Evolutionary conservation across 441 rosid species (phyloP).

Genomic region (Capsella rubella): DNA sequence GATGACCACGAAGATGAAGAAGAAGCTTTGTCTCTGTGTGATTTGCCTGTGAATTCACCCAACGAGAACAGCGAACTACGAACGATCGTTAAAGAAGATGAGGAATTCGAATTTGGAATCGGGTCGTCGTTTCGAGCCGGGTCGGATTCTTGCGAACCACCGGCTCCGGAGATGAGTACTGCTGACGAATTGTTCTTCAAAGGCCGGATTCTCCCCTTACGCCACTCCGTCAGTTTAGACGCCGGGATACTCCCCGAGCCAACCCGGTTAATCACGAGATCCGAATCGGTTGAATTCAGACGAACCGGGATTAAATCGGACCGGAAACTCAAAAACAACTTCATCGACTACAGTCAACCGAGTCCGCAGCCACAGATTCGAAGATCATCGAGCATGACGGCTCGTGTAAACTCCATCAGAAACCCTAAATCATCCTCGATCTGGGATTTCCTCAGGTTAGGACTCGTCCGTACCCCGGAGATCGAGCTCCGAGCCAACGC

Average conservation of each 20-base stretch:
- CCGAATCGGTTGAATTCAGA: constrained; percentile 63
- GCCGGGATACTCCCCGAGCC: constrained; percentile 30
- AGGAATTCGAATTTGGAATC: constrained; percentile 68
- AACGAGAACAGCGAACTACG: constrained; percentile 19
- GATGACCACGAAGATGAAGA: constrained; percentile 64
- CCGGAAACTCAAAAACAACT: constrained; percentile 51
- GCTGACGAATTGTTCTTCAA: constrained; percentile 89
- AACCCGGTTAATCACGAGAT: constrained; percentile 53
- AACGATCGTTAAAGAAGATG: constrained; percentile 26
- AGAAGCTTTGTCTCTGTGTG: constrained; percentile 77
- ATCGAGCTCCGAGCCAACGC: constrained; percentile 54
- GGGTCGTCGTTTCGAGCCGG: constrained; percentile 51
- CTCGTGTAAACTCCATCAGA: constrained; percentile 38
- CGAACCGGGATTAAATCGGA: constrained; percentile 22
- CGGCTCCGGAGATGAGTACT: constrained; percentile 69
- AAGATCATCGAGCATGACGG: constrained; percentile 47
- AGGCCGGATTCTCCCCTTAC: constrained; percentile 82
- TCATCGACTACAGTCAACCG: constrained; percentile 54
- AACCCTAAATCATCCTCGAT: constrained; percentile 53
- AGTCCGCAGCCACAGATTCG: constrained; percentile 82
- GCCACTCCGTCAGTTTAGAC: constrained; percentile 68
- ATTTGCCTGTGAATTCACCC: constrained; percentile 59
- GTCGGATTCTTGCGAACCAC: constrained; percentile 46
- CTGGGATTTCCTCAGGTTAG: constrained; percentile 74
- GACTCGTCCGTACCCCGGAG: constrained; percentile 81